Evolutionary conservation across 495 filamentous ascomycete species (phyloP), one percentile per base, ranked within the genome.

Genomic region (Achaetomiella virescens): DNA sequence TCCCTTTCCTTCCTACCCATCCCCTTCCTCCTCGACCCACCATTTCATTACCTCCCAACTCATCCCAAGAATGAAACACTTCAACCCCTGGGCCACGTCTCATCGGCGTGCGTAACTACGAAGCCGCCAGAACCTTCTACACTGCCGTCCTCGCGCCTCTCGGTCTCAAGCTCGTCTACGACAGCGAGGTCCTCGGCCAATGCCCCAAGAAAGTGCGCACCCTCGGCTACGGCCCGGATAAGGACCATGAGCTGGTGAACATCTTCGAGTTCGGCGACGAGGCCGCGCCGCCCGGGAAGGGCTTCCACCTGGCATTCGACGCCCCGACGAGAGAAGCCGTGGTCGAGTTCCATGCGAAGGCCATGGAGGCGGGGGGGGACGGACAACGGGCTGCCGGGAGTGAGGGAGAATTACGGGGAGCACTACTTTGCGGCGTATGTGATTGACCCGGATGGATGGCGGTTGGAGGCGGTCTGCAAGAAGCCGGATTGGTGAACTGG

Each of bases 381-480:
- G 12, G 58, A 63, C 43, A 68, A 72, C 55, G 73, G 74, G 0
- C 38, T 55, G 42, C 74, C 75, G 0, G 75, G 74, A 0, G 27
- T 72, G 35, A 66, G 74, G 43, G 44, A 54, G 54, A 48, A 61
- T 7, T 75, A 75, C 51, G 66, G 67, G 18, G 48, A 46, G 21
- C 36, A 60, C 14, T 76, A 77, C n/a, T 75, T 70, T 54, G 74
- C 69, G 7, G 70, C 70, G 17, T 77, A 70, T 62, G 69, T 77
- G 37, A 48, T 70, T 2, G 73, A 74, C 64, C 61, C 64, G 0
- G 68, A 74, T 58, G 74, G 75, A 1, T 71, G 66, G 66, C 51
- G 59, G 58, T 46, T 76, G 27, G 72, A 76, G 59, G 71, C 60
- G n/a, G 72, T 72, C 42, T 72, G 64, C 42, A 66, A 62, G 55